Base-by-base conservation (phyloP, 495 filamentous ascomycete genomes). In the Choiromyces venosus region DNA sequence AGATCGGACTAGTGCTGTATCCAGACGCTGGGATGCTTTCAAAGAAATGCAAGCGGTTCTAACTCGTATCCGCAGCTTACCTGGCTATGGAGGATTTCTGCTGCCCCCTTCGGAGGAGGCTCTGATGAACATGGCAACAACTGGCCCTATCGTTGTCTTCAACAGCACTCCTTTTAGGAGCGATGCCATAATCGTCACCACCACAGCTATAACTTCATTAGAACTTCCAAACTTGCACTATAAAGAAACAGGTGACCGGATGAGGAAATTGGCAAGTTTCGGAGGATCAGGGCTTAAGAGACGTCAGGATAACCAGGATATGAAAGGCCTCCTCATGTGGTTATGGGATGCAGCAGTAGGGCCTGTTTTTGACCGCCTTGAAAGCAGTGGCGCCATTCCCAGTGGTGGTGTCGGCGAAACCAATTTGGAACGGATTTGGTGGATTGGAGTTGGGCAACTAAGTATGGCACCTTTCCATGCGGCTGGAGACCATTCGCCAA, bases 101-200 rank as follows among this genome's bases (percentile, higher is more conserved):
- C 70, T 76, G 0, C 65, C 68, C 7, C 73, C 75, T 16, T 29
- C 37, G 12, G 18, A 39, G 3, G 64, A 74, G 0, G 29, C 65
- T 6, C 35, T 77, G 19, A 71, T 68, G 69, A 18, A 38, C n/a
- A 46, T 74, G 7, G 75, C 75, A 61, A 36, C 3, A 35, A 75
- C 0, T 69, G 75, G n/a, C 9, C 42, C 66, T 8, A 78, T 78
- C 18, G 40, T 75, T 29, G 37, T 73, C 36, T 4, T 78, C 66
- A 73, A 72, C 44, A 64, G 69, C 39, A 67, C 56, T 19, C 9
- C 52, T 29, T 18, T n/a, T 7, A 14, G 71, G 37, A 78, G 69
- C 44, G 70, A 75, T 65, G 76, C 73, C 9, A 75, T 78, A 6
- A 78, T 73, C 38, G 61, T 78, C 33, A 68, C 69, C 16, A 37